Conservation (phyloP, 495 filamentous ascomycete genomes). For the Lophiotrema nucula region DNA sequence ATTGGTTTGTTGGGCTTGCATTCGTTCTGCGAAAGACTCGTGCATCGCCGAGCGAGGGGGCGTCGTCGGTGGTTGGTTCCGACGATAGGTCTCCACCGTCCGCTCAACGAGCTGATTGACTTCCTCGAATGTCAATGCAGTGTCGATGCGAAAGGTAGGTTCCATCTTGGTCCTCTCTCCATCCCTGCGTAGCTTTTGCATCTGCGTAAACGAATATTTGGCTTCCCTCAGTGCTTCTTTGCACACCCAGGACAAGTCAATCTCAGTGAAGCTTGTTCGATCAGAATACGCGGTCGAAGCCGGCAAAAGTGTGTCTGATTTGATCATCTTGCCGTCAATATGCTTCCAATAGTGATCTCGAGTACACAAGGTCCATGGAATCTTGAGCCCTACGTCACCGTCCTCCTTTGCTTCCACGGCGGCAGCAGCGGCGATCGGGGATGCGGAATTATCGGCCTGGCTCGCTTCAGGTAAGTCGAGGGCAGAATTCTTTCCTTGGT, state of each 20-base stretch:
- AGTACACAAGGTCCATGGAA: slow-evolving; percentile 28
- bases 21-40: neutral
- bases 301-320: slow-evolving; percentile 11
- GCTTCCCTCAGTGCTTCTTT: slow-evolving; percentile 25
- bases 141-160: slow-evolving; percentile 27
- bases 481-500: no score
- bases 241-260: slow-evolving; percentile 29
- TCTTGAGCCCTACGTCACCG: slow-evolving; percentile 21
- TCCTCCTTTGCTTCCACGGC: slow-evolving; percentile 16
- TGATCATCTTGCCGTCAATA: slow-evolving; percentile 22
- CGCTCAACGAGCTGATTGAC: slow-evolving; percentile 30
- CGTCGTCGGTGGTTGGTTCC: slow-evolving; percentile 4
- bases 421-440: slow-evolving; percentile 21
- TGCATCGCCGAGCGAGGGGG: neutral
- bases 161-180: slow-evolving; percentile 26
- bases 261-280: slow-evolving; percentile 27
- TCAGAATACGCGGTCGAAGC: slow-evolving; percentile 6
- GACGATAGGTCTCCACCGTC: slow-evolving; percentile 27
- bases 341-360: slow-evolving; percentile 23
- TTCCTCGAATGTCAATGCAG: slow-evolving; percentile 27
- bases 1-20: neutral
- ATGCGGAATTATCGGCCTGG: neutral
- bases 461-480: neutral
- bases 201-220: slow-evolving; percentile 10
- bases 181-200: slow-evolving; percentile 22